These are phyloP conservation scores for Aspergillus sp. DNA, from an alignment of 2,329 filamentous ascomycete genomes.

Conservation along the genomic window DNA sequence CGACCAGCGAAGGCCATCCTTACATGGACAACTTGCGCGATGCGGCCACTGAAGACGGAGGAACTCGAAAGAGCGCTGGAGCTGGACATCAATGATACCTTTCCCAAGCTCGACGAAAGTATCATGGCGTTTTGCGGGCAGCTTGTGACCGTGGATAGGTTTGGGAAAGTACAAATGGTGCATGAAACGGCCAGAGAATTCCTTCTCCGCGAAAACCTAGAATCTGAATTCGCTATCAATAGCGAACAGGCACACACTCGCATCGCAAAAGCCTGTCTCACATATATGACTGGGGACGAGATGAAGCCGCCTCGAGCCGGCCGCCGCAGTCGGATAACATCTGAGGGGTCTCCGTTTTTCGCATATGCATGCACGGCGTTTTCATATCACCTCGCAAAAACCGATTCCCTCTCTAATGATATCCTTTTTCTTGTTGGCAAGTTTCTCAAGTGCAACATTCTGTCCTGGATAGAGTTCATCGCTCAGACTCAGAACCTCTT, in stretches of 20 bases:
- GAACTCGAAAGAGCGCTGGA: constrained; percentile 30
- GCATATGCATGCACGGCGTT: constrained; percentile 24
- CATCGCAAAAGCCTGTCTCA: constrained; percentile 27
- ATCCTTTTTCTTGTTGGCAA: constrained; percentile 15
- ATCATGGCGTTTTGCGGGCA: constrained; percentile 26
- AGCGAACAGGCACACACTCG: constrained; percentile 19
- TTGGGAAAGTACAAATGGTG: constrained; percentile 24
- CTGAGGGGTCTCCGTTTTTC: constrained; percentile 10
- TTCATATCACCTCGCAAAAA: constrained; percentile 26
- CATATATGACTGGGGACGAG: constrained; percentile 24
- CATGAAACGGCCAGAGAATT: constrained; percentile 30
- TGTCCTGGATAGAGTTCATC: constrained; percentile 30
- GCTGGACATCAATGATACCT: constrained; percentile 23
- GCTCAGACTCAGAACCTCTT: constrained; percentile 6
- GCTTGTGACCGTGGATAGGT: constrained; percentile 28
- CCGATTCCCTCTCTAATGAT: constrained; percentile 11
- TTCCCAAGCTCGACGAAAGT: constrained; percentile 17
- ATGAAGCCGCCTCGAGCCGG: constrained; percentile 24
- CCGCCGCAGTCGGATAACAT: constrained; percentile 5
- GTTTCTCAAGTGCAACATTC: constrained; percentile 26
- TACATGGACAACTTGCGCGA: constrained; percentile 26
- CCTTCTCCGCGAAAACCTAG: constrained; percentile 7
- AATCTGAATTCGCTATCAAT: constrained; percentile 24
- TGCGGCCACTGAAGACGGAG: constrained; percentile 22
- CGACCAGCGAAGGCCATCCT: constrained; percentile 29